phyloP scores from a whole-genome alignment of 192 early-diverging fungal species.

The Helicostylum pulchrum region DNA sequence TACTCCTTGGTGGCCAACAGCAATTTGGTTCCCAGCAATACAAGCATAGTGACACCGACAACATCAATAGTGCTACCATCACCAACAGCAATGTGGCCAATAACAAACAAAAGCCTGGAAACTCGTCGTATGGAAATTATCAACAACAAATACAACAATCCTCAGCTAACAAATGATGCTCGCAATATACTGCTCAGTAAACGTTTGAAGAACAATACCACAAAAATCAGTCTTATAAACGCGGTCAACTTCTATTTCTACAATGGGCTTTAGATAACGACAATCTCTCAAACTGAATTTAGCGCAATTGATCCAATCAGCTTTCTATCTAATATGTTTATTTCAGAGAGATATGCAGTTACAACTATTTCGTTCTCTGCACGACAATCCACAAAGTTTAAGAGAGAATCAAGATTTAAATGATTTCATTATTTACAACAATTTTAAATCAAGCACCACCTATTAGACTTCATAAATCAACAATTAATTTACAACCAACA shows the following conservation, averaged over 20 bases:
- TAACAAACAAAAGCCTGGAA: too few species aligned
- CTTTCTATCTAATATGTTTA: constrained; percentile 3
- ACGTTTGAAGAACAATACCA: background rate
- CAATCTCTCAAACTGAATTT: background rate
- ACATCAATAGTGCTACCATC: too few species aligned
- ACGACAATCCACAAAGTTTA: background rate
- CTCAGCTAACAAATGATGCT: background rate
- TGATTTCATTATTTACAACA: background rate
- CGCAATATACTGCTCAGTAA: background rate
- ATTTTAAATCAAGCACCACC: background rate
- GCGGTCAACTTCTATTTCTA: background rate
- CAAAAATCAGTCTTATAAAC: background rate
- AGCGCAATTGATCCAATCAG: background rate
- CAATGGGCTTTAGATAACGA: background rate
- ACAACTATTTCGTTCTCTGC: constrained; percentile 13
- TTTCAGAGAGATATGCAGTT: background rate
- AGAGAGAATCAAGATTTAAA: background rate
- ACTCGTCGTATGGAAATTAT: too few species aligned
- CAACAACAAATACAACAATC: too few species aligned
- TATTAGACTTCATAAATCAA: background rate
- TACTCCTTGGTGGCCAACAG: background rate
- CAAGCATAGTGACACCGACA: too few species aligned
- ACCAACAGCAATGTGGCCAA: too few species aligned
- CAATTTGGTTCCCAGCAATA: background rate
- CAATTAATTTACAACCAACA: background rate